phyloP scores from a whole-genome alignment of 129 eudicot species.

The Heracleum sosnowskyi region DNA sequence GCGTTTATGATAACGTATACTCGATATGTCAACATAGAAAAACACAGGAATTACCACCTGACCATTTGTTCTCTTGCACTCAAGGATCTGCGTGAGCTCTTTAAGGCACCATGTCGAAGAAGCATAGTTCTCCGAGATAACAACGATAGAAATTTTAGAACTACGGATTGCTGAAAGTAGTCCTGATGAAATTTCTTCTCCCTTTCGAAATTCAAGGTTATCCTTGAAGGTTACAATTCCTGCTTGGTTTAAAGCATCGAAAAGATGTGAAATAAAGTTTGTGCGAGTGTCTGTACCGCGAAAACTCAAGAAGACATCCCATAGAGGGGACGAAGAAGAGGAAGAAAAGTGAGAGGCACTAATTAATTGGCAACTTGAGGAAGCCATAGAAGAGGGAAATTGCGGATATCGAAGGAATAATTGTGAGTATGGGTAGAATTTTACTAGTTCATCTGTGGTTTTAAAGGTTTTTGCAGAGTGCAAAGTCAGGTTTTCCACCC shows the following conservation, averaged over 20 bases:
- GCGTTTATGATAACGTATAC: neutral
- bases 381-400: neutral
- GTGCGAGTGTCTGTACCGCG: neutral
- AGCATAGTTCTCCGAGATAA: conserved; percentile 16
- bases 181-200: neutral
- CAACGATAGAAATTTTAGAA: neutral
- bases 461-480: too few relatives aligned
- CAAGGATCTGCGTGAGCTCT: conserved; percentile 7
- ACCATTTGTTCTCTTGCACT: neutral
- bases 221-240: conserved; percentile 16
- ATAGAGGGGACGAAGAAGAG: neutral
- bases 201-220: neutral
- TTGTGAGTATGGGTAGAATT: neutral
- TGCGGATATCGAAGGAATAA: too few relatives aligned
- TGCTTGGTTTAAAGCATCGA: neutral
- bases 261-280: conserved; percentile 6
- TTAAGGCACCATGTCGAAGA: conserved; percentile 15
- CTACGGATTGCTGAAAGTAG: conserved; percentile 6
- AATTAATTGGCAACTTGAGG: neutral
- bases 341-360: neutral
- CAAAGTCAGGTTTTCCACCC: too few relatives aligned
- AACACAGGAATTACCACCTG: neutral
- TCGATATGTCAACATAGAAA: neutral
- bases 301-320: conserved; percentile 9
- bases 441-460: too few relatives aligned